Evolutionary conservation across 768 basidiomycete species (phyloP).

Genomic region (Russula foetens): DNA sequence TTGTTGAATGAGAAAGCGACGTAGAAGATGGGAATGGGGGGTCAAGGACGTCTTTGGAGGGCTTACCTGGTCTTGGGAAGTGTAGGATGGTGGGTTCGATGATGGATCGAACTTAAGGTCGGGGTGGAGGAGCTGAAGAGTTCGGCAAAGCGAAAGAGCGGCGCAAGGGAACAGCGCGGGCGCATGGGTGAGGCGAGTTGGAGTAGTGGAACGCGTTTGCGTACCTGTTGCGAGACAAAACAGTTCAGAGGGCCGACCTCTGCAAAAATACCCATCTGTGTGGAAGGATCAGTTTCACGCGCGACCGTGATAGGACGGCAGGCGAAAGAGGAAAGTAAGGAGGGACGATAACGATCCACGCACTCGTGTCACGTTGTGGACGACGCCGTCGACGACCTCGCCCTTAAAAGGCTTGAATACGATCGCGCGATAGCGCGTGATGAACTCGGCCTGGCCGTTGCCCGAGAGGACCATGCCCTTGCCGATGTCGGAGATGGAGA

Average conservation of each 20-base stretch:
- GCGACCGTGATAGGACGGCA: no score
- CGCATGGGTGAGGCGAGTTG: not conserved
- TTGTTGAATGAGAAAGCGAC: not conserved
- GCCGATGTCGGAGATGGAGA: slow-evolving; percentile 84
- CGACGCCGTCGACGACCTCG: slow-evolving; percentile 94
- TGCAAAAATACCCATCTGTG: slow-evolving; percentile 96
- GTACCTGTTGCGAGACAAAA: slow-evolving; percentile 92
- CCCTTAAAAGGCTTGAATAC: slow-evolving; percentile 99
- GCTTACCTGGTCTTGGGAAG: slow-evolving; percentile 77
- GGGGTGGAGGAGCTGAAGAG: slow-evolving; percentile 74
- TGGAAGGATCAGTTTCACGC: not conserved
- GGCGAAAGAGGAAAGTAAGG: no score
- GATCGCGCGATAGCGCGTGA: slow-evolving; percentile 89
- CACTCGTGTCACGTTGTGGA: slow-evolving; percentile 93
- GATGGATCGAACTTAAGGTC: slow-evolving; percentile 95
- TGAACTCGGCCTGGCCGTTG: slow-evolving; percentile 93
- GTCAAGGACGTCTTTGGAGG: not conserved
- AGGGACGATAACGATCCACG: slow-evolving; percentile 19
- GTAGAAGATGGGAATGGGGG: not conserved
- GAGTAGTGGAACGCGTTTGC: slow-evolving; percentile 20
- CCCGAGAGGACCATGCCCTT: slow-evolving; percentile 88
- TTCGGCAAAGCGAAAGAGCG: not conserved
- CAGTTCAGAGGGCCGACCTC: slow-evolving; percentile 92
- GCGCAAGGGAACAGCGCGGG: not conserved
- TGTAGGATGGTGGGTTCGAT: slow-evolving; percentile 93